These are phyloP conservation scores for Xerocomellus intermedius DNA, from an alignment of 768 basidiomycete species.

Conservation along the genomic window DNA sequence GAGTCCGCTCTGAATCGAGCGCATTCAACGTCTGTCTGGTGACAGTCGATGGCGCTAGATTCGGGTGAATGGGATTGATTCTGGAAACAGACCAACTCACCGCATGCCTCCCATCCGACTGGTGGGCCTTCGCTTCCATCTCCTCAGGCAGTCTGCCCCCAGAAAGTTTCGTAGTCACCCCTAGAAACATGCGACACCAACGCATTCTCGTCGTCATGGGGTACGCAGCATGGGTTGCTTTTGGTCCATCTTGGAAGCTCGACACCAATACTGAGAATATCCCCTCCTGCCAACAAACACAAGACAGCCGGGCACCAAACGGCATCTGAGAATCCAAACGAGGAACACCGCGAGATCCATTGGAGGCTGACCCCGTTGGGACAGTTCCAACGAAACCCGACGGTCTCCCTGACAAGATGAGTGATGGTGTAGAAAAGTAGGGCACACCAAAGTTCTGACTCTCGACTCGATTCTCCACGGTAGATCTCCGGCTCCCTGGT, in stretches of 20 bases:
- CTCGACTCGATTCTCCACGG: not conserved
- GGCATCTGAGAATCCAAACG: not conserved
- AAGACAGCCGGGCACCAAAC: not conserved
- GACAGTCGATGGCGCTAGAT: not conserved
- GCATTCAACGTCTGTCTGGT: conserved; percentile 67
- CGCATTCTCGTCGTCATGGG: conserved; percentile 81
- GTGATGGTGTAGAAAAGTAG: not conserved
- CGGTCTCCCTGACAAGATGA: not conserved
- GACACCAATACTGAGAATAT: no score
- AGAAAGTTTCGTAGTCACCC: conserved; percentile 52
- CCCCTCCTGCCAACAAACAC: not conserved
- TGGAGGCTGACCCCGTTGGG: no score
- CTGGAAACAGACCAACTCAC: conserved; percentile 26
- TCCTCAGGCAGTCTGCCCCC: conserved; percentile 67
- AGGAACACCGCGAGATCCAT: not conserved
- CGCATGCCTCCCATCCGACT: conserved; percentile 79
- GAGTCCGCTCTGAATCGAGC: conserved; percentile 80
- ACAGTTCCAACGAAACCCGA: not conserved
- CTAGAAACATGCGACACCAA: conserved; percentile 59
- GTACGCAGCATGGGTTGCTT: conserved; percentile 50
- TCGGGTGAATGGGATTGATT: not conserved
- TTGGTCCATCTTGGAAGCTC: no score
- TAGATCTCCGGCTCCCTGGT: no score
- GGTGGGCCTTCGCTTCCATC: conserved; percentile 81
- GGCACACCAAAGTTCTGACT: not conserved